A percentile compares a stretch with the other conserved stretches of the same genome.
phyloP scores from a whole-genome alignment of 169 alveolate species.

The Cryptosporidium sp. region DNA sequence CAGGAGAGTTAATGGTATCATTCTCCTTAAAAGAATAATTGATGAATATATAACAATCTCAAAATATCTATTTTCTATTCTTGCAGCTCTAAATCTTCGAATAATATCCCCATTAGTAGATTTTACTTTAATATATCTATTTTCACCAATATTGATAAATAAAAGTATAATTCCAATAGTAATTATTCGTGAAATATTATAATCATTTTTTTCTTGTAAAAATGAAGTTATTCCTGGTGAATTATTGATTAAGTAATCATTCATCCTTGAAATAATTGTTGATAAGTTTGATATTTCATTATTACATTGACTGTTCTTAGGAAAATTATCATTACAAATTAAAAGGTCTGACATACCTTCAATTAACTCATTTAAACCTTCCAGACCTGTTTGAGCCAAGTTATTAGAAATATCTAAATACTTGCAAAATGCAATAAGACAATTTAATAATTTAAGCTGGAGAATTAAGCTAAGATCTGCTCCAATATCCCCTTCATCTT shows the following conservation, averaged over 20 bases:
- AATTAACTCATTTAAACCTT: constrained; percentile 46
- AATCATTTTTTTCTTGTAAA: not conserved
- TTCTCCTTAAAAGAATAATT: constrained; percentile 17
- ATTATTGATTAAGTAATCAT: constrained; percentile 11
- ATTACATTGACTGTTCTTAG: not conserved
- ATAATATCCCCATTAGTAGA: not conserved
- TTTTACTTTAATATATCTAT: constrained; percentile 5
- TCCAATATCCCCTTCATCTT: not conserved
- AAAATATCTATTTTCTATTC: constrained; percentile 12
- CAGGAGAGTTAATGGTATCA: constrained; percentile 17
- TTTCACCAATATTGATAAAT: constrained; percentile 52
- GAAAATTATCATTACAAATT: constrained; percentile 11
- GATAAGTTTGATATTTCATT: constrained; percentile 8
- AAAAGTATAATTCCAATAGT: constrained; percentile 10
- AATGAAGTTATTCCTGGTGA: constrained; percentile 5
- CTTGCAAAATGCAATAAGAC: constrained; percentile 25
- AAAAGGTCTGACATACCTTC: constrained; percentile 48
- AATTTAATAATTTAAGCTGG: constrained; percentile 46
- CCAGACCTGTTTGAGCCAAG: constrained; percentile 21
- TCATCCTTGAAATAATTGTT: constrained; percentile 23
- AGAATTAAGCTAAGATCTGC: not conserved
- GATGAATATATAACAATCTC: constrained; percentile 52
- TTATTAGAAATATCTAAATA: constrained; percentile 46
- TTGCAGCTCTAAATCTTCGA: constrained; percentile 24
- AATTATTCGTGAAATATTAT: constrained; percentile 27